phyloP scores from a whole-genome alignment of 2,329 filamentous ascomycete genomes.

The Mollisiaceae sp. region DNA sequence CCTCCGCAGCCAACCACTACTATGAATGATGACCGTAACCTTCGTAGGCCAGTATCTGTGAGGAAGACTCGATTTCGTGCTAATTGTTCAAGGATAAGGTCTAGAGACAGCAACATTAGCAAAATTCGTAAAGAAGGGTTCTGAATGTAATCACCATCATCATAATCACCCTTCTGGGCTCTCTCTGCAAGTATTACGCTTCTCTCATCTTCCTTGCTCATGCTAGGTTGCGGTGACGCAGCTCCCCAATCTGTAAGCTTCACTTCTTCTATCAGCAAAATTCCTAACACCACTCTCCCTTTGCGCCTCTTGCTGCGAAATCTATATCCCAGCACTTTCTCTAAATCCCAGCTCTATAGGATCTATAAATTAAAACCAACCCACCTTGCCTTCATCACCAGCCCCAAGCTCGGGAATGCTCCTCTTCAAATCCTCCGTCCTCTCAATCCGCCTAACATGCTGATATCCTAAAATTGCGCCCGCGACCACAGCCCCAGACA shows the following conservation, averaged over 20 bases:
- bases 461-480: constrained; percentile 67
- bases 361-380: constrained; percentile 19
- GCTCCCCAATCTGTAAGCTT: constrained; percentile 57
- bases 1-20: constrained; percentile 93
- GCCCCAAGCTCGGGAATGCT: constrained; percentile 57
- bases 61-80: constrained; percentile 93
- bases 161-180: constrained; percentile 67
- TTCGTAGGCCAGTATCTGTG: constrained; percentile 77
- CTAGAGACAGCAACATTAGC: constrained; percentile 47
- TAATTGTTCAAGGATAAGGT: constrained; percentile 91
- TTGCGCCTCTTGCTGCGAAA: background rate
- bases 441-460: constrained; percentile 59
- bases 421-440: constrained; percentile 61
- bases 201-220: constrained; percentile 65
- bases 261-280: constrained; percentile 46
- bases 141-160: constrained; percentile 50
- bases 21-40: constrained; percentile 81
- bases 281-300: background rate
- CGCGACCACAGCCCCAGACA: constrained; percentile 65
- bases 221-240: constrained; percentile 35
- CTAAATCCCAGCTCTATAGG: background rate
- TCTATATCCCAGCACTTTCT: constrained; percentile 8
- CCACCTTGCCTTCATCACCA: constrained; percentile 46
- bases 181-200: constrained; percentile 63
- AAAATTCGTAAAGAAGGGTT: background rate